phyloP scores from a whole-genome alignment of 495 filamentous ascomycete genomes.

The Hypoxylon subgilvum region DNA sequence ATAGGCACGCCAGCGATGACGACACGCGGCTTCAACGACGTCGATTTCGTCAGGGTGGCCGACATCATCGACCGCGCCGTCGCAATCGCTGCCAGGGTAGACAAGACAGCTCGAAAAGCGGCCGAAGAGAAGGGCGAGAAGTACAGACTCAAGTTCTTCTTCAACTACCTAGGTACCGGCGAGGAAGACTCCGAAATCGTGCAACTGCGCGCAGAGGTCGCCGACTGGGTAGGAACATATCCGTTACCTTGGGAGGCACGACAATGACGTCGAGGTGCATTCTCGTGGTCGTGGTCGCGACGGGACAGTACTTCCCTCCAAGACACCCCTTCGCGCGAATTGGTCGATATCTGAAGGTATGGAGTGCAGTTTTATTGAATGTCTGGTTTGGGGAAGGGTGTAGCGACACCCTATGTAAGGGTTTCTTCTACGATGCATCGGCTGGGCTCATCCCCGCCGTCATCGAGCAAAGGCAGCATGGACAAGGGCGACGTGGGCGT shows the following conservation, averaged over 20 bases:
- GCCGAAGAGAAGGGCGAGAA: constrained; percentile 79
- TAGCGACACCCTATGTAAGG: neutral
- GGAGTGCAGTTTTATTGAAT: constrained; percentile 4
- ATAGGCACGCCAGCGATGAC: constrained; percentile 98
- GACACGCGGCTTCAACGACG: constrained; percentile 83
- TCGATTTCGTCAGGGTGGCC: constrained; percentile 87
- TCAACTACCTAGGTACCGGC: constrained; percentile 81
- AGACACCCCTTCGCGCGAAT: neutral
- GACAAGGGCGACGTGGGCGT: constrained; percentile 15
- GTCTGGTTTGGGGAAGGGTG: neutral
- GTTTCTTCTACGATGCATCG: neutral
- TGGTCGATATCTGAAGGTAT: neutral
- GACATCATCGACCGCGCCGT: constrained; percentile 94
- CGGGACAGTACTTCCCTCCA: neutral
- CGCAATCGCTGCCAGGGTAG: constrained; percentile 78
- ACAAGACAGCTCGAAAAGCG: constrained; percentile 78
- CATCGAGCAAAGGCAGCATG: constrained; percentile 6
- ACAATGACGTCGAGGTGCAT: constrained; percentile 30
- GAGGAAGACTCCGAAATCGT: constrained; percentile 86
- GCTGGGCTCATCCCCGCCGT: constrained; percentile 9
- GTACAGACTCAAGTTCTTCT: constrained; percentile 85
- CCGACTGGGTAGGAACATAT: constrained; percentile 95
- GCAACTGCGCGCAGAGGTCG: constrained; percentile 84
- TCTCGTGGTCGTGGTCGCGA: constrained; percentile 8
- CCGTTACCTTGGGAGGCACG: constrained; percentile 77